Evolutionary conservation across 345 rosid genomes (phyloP), one percentile per base, ranked within the genome.

Genomic region (Erodium maritimum): DNA sequence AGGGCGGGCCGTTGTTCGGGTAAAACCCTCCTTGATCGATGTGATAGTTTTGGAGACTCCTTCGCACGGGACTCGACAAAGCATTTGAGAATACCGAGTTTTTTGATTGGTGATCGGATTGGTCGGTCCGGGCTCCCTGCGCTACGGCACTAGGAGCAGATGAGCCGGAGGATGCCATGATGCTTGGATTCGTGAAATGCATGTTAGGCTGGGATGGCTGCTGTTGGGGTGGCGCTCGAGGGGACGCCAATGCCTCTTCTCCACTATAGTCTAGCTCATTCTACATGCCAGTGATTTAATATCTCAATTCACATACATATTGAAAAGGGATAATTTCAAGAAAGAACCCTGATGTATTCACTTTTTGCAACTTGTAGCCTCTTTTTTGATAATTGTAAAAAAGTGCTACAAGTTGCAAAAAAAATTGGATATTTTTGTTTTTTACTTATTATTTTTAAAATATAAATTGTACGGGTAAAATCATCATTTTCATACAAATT

Each of bases 61-160:
- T 64, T 7, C 84, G 79, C 52, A 82, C 62, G 2, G 93, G 95
- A 61, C 95, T 87, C 21, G 97, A 90, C 24, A 90, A 71, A 0
- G 95, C 93, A 63, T 84, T 87, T 57, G 95, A 84, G 85, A 90
- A 90, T 21, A 87, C 85, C 20, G 82, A 68, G 74, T 80, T 90
- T 76, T 87, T 90, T 5, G 82, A 19, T 69, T 7, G 33, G 7
- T 87, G 93, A 64, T 87, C 88, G 58, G 71, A 65, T 19, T 80
- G 85, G 54, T 80, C 96, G 24, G 82, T 53, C 13, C 83, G 85
- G 63, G 63, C 64, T 21, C n/a, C n/a, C n/a, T n/a, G n/a, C n/a
- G n/a, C n/a, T n/a, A n/a, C n/a, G n/a, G 71, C 52, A 25, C 4
- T 25, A 56, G 78, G 85, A 58, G 67, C 81, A 64, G 86, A 76